Evolutionary conservation across 768 basidiomycete genomes (phyloP).

Genomic region (Boletus bicolor): DNA sequence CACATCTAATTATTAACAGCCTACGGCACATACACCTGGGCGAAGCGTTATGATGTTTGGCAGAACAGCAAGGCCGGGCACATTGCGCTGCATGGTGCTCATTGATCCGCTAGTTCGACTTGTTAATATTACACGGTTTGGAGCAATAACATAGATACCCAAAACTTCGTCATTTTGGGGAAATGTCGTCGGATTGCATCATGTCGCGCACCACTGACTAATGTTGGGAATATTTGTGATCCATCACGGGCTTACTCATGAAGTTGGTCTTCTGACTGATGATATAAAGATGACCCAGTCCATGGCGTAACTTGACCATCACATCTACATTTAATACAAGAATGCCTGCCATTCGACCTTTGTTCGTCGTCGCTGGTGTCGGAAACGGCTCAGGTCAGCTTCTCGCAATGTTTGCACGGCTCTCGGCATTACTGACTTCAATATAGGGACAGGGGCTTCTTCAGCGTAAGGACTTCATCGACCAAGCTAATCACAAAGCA

Average conservation of each 20-base stretch:
- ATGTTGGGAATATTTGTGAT: constrained; percentile 13
- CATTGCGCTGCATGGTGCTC: constrained; percentile 41
- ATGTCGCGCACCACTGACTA: constrained; percentile 7
- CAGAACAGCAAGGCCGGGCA: constrained; percentile 83
- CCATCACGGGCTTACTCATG: constrained; percentile 19
- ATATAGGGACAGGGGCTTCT: constrained; percentile 53
- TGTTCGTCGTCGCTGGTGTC: constrained; percentile 58
- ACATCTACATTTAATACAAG: neutral
- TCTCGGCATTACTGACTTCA: neutral
- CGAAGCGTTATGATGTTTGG: constrained; percentile 60
- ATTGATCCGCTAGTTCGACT: constrained; percentile 17
- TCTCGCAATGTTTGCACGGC: neutral
- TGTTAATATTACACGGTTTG: constrained; percentile 10
- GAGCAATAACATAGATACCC: constrained; percentile 17
- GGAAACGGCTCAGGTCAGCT: constrained; percentile 39
- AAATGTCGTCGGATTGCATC: constrained; percentile 6
- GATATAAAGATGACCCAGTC: constrained; percentile 11
- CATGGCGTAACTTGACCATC: neutral
- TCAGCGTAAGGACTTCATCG: constrained; percentile 44
- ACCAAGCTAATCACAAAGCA: neutral
- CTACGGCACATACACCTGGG: constrained; percentile 79
- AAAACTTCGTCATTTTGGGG: neutral
- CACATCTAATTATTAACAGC: constrained; percentile 41
- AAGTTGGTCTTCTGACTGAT: neutral
- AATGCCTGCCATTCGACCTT: constrained; percentile 40